phyloP scores from a whole-genome alignment of 805 yeast species.

The Monosporozyma siamensis region DNA sequence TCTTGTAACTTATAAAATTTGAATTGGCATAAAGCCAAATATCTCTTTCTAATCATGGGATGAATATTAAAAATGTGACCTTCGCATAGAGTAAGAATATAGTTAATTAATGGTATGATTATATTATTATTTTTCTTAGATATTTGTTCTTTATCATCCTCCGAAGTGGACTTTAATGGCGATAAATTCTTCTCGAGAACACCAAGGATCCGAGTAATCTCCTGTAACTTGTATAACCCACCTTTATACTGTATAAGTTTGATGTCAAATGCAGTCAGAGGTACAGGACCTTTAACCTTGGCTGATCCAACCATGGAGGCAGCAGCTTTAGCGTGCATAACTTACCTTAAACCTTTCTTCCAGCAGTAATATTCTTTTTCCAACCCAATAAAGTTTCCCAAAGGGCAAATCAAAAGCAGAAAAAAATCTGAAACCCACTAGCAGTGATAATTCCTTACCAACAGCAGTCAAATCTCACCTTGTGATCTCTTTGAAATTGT shows the following conservation, averaged over 20 bases:
- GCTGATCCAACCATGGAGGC: conserved; percentile 30
- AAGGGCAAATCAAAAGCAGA: no score
- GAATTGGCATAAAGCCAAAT: conserved; percentile 28
- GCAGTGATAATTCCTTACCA: no score
- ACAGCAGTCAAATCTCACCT: no score
- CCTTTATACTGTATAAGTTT: conserved; percentile 51
- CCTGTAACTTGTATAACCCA: conserved; percentile 39
- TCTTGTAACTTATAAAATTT: conserved; percentile 20
- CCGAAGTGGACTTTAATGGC: conserved; percentile 1
- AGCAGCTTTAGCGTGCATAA: conserved; percentile 31
- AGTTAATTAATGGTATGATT: conserved; percentile 30
- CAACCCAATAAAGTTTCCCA: no score
- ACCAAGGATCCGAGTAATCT: conserved; percentile 30
- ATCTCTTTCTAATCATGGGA: conserved; percentile 33
- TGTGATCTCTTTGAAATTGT: no score
- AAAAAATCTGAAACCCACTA: no score
- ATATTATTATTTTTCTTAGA: conserved; percentile 2
- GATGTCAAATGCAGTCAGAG: conserved; percentile 44
- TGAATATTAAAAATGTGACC: conserved; percentile 36
- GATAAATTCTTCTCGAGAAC: conserved; percentile 21
- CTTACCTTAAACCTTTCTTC: no score
- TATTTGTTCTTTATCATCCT: conserved; percentile 7
- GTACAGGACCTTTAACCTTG: conserved; percentile 20
- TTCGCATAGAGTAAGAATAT: conserved; percentile 29
- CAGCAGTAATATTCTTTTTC: no score